Conservation (phyloP, 2,329 filamentous ascomycete genomes). For the Pseudogymnoascus sp. region DNA sequence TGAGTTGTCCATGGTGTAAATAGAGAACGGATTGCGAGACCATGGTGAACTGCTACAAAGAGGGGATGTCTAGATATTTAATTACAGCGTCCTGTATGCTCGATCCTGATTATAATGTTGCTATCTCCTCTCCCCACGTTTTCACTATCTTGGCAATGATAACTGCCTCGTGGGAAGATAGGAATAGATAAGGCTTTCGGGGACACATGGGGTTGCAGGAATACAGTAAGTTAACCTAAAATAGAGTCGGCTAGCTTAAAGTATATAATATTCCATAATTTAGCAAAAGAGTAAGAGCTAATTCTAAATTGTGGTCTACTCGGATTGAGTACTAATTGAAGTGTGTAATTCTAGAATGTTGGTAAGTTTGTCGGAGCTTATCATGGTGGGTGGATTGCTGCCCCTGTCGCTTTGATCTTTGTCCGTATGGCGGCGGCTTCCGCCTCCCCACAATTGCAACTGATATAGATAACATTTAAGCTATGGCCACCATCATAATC, state of each 20-base stretch:
- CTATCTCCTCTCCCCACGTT: conserved; percentile 1
- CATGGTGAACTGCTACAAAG: background rate
- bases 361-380: background rate
- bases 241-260: background rate
- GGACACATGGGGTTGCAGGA: background rate
- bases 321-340: background rate
- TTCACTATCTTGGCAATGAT: background rate
- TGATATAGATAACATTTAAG: background rate
- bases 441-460: background rate
- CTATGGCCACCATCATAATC: background rate
- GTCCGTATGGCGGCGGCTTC: background rate
- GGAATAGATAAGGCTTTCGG: background rate
- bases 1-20: background rate
- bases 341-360: background rate
- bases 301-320: background rate
- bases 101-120: background rate
- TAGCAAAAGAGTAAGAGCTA: background rate
- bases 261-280: background rate
- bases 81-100: background rate
- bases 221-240: background rate
- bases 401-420: background rate
- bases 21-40: background rate
- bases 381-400: background rate
- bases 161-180: background rate
- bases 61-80: background rate